phyloP scores from a whole-genome alignment of 2,329 filamentous ascomycete species.

The Chaetoscypha palmicola region DNA sequence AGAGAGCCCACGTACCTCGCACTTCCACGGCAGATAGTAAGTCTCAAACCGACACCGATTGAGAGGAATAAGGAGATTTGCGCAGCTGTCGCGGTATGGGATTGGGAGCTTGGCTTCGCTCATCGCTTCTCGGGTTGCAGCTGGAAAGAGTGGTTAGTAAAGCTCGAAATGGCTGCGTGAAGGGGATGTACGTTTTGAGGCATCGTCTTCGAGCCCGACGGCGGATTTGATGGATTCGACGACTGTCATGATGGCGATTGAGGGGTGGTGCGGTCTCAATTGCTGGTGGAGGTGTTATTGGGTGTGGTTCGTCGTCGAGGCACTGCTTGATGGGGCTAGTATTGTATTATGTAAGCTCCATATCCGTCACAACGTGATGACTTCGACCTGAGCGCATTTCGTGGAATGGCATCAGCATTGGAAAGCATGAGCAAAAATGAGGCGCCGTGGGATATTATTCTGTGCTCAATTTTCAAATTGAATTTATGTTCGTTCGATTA shows the following conservation, averaged over 20 bases:
- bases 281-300: not conserved
- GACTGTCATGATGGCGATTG: constrained; percentile 36
- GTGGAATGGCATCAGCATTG: too few relatives aligned
- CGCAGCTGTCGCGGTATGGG: constrained; percentile 91
- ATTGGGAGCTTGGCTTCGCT: constrained; percentile 81
- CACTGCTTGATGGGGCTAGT: too few relatives aligned
- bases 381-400: too few relatives aligned
- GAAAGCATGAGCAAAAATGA: too few relatives aligned
- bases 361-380: too few relatives aligned
- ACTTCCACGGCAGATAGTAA: constrained; percentile 97
- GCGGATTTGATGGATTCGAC: constrained; percentile 41
- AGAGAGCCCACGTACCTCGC: constrained; percentile 58
- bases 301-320: too few relatives aligned
- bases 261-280: not conserved
- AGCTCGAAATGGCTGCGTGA: constrained; percentile 1
- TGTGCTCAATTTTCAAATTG: too few relatives aligned
- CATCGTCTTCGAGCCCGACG: constrained; percentile 36
- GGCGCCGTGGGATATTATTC: too few relatives aligned
- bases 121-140: constrained; percentile 87
- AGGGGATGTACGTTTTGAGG: constrained; percentile 20
- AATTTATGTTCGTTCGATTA: too few relatives aligned
- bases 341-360: too few relatives aligned
- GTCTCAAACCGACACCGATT: constrained; percentile 90
- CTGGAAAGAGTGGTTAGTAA: constrained; percentile 36
- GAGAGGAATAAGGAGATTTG: constrained; percentile 86